Conservation (phyloP, 2,329 filamentous ascomycete genomes). For the Sporothrix pseudoabietina region DNA sequence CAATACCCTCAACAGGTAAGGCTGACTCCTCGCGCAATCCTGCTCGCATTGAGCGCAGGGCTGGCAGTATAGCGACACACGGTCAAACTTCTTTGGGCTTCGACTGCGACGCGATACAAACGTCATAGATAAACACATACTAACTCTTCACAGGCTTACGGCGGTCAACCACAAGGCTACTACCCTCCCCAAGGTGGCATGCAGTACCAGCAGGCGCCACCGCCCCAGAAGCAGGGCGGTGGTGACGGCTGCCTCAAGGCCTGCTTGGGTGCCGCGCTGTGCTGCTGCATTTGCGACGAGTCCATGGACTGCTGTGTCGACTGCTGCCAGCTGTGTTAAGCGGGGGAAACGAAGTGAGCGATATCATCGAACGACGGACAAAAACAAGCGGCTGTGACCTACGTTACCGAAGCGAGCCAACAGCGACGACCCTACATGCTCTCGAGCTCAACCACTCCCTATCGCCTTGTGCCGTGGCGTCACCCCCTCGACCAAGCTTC, state of each 20-base stretch:
- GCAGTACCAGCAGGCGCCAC: slow-evolving; percentile 51
- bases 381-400: not conserved
- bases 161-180: slow-evolving; percentile 44
- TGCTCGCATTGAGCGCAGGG: not conserved
- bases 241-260: slow-evolving; percentile 47
- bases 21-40: slow-evolving; percentile 26
- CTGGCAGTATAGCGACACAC: not conserved
- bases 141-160: slow-evolving; percentile 26
- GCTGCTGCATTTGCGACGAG: slow-evolving; percentile 55
- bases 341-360: not conserved
- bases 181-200: slow-evolving; percentile 49
- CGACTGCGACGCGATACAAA: not conserved
- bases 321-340: slow-evolving; percentile 49
- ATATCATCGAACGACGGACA: not conserved
- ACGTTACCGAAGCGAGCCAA: not conserved
- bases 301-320: slow-evolving; percentile 54
- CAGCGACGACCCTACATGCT: not conserved
- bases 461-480: not conserved
- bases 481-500: not conserved
- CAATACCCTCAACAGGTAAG: slow-evolving; percentile 50
- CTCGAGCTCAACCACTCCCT: too few relatives aligned
- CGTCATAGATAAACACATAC: not conserved
- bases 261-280: slow-evolving; percentile 48
- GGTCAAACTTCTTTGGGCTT: not conserved
- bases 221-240: slow-evolving; percentile 42